Evolutionary conservation across 495 filamentous ascomycete species (phyloP).

Genomic region (Neurospora discreta): DNA sequence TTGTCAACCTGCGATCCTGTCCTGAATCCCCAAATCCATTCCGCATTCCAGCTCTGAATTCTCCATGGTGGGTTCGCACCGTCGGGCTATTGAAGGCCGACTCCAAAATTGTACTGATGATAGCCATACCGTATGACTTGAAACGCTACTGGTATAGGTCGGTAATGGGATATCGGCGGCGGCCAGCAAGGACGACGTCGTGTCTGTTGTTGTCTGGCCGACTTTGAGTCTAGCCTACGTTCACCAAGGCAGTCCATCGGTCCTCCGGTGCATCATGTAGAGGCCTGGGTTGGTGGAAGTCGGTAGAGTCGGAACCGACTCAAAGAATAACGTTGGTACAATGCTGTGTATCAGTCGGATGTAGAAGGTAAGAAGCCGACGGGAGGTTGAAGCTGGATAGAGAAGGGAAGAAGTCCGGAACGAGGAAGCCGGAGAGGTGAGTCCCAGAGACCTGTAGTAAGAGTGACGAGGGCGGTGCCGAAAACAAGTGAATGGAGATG

Average conservation of each 20-base stretch:
- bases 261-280: conserved; percentile 6
- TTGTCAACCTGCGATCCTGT: not conserved
- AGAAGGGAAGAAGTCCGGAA: not conserved
- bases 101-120: not conserved
- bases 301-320: not conserved
- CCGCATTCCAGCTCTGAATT: not conserved
- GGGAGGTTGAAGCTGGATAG: not conserved
- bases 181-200: not conserved
- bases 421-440: not conserved
- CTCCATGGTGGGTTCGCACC: not conserved
- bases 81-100: not conserved
- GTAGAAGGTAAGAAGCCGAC: not conserved
- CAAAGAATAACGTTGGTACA: not conserved
- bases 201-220: conserved; percentile 1
- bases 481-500: not conserved
- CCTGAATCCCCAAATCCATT: not conserved
- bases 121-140: not conserved
- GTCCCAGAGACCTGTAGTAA: not conserved
- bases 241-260: conserved; percentile 6
- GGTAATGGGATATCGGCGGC: not conserved
- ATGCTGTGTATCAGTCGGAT: not conserved
- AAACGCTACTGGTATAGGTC: not conserved
- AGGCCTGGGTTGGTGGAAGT: not conserved
- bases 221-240: conserved; percentile 11
- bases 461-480: not conserved